Percentiles rank a stretch among this genome's conserved stretches.
Conservation (phyloP, 2,329 filamentous ascomycete genomes). For the Ophiostoma perfectum region DNA sequence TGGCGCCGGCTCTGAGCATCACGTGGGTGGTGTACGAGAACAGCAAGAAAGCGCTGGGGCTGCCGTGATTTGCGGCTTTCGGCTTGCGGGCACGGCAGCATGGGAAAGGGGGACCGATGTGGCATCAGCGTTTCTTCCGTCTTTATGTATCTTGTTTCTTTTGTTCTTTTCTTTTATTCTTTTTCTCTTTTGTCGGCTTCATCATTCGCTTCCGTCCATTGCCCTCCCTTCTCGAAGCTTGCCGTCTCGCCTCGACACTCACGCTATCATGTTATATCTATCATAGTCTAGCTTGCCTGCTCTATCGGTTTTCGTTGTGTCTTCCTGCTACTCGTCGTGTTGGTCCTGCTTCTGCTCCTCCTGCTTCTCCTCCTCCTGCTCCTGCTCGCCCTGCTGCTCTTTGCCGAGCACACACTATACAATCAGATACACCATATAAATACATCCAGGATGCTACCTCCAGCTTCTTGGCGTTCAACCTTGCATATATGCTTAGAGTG, state of each 20-base stretch:
- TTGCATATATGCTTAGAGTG: too few species aligned
- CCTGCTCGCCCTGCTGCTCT: neutral
- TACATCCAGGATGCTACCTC: neutral
- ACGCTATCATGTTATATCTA: neutral
- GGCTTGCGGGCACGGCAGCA: too few species aligned
- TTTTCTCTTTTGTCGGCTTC: neutral
- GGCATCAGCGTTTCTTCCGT: too few species aligned
- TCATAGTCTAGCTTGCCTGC: neutral
- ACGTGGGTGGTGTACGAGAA: conserved; percentile 93
- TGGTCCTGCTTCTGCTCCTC: neutral
- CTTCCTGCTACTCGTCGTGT: neutral
- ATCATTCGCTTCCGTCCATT: neutral
- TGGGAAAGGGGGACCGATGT: too few species aligned
- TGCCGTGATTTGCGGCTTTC: conserved; percentile 36
- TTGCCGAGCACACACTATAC: conserved; percentile 1
- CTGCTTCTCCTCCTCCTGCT: neutral
- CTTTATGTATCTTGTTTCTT: neutral
- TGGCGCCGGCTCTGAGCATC: conserved; percentile 91
- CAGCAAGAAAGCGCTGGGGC: conserved; percentile 64
- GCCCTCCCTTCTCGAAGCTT: neutral
- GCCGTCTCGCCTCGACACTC: neutral
- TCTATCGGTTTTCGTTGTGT: neutral
- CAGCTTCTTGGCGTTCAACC: too few species aligned
- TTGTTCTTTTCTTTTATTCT: neutral
- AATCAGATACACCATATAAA: conserved; percentile 9